Percentiles rank a stretch among this genome's conserved stretches.
phyloP scores from a whole-genome alignment of 352 stramenopile genomes.

The Globisporangium spinosum region DNA sequence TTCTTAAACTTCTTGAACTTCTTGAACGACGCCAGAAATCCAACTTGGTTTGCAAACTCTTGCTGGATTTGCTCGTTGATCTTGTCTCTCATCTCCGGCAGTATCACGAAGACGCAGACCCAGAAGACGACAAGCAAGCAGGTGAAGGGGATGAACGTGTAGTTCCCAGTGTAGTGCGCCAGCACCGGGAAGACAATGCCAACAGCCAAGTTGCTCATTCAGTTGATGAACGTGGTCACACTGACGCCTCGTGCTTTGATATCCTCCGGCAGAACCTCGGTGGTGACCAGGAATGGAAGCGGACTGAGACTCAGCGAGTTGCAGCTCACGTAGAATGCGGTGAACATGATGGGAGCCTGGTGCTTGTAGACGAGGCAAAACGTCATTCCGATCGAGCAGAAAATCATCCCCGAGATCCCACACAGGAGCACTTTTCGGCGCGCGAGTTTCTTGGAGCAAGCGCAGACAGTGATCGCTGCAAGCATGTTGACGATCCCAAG shows the following conservation, averaged over 20 bases:
- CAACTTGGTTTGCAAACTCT: constrained; percentile 26
- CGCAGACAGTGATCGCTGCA: constrained; percentile 25
- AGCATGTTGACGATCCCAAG: constrained; percentile 26
- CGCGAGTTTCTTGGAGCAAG: constrained; percentile 32
- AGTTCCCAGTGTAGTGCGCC: constrained; percentile 27
- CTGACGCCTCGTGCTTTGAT: constrained; percentile 35
- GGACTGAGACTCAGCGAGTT: constrained; percentile 40
- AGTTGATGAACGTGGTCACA: constrained; percentile 39
- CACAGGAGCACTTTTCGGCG: constrained; percentile 25
- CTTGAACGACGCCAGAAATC: constrained; percentile 31
- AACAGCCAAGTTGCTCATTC: constrained; percentile 35
- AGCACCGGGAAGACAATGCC: constrained; percentile 32
- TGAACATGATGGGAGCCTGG: constrained; percentile 24
- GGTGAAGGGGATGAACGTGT: constrained; percentile 39
- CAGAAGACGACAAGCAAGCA: constrained; percentile 31
- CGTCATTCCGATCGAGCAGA: constrained; percentile 34
- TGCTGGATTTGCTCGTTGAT: constrained; percentile 42
- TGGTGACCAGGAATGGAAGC: constrained; percentile 34
- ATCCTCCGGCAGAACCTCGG: constrained; percentile 39
- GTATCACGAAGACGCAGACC: constrained; percentile 32
- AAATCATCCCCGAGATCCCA: constrained; percentile 32
- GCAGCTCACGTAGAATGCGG: constrained; percentile 30
- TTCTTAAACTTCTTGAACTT: constrained; percentile 31
- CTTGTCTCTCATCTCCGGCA: constrained; percentile 37
- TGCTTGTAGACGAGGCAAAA: constrained; percentile 29